Base-by-base conservation (phyloP, 306 rosid species). In the Potentilla sterilis region DNA sequence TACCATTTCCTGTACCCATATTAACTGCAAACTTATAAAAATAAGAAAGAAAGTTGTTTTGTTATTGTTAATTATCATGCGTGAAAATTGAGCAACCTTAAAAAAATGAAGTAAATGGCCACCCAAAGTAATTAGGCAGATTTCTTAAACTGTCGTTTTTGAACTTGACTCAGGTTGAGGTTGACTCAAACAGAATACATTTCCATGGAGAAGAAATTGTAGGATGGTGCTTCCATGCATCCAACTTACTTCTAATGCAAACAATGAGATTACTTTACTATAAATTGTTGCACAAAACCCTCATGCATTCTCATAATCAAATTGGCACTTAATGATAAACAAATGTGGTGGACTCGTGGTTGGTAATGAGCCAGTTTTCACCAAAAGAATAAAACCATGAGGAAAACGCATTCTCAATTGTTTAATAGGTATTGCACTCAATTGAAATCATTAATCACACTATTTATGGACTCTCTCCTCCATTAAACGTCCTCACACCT, bases 321-420 rank as follows among this genome's bases (percentile, higher is more conserved):
- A 4, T 16, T 12, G 40, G 38, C 24, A 11, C 12, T 61, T 61
- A 40, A 9, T 59, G 65, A 12, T 61, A 61, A 32, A 59, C 41
- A 32, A 61, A 61, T 28, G 21, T 32, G n/a, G n/a, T n/a, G n/a
- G n/a, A n/a, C n/a, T n/a, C 40, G 37, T 5, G 32, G 66, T 24
- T 16, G 38, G 65, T 58, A 58, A 32, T 28, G 18, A 28, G 19
- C 69, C 69, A 63, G 15, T 18, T 66, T 40, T 14, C 18, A 8
- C 3, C 4, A 43, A 67, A 57, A 19, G 48, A 68, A 69, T 69
- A 5, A 75, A 63, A 24, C 84, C 84, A 81, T 22, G 73, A 70
- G 84, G 76, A 72, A 62, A 75, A 81, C 80, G 80, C 80, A 75
- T 70, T 75, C 6, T 35, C 34, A 1, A 15, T 59, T n/a, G n/a